Evolutionary conservation across 495 filamentous ascomycete genomes (phyloP).

Genomic region (Hyaloscypha finlandica): DNA sequence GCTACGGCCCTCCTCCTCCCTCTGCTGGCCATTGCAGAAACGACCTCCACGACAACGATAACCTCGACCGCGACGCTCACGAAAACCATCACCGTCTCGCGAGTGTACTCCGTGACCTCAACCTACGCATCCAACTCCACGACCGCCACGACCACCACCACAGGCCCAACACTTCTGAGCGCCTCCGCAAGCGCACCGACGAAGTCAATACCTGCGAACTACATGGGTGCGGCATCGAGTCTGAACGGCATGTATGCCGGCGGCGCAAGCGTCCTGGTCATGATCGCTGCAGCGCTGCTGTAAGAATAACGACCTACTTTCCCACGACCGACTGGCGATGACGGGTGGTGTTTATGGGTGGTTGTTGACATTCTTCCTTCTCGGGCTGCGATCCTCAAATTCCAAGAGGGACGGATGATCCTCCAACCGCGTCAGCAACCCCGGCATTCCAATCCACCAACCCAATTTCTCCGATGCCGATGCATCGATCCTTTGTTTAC

Average conservation of each 20-base stretch:
- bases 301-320: conserved; percentile 30
- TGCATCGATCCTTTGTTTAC: conserved; percentile 35
- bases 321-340: conserved; percentile 11
- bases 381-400: not conserved
- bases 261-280: conserved; percentile 44
- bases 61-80: conserved; percentile 54
- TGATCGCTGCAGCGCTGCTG: conserved; percentile 47
- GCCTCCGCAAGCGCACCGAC: conserved; percentile 9
- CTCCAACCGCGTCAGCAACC: not conserved
- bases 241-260: conserved; percentile 42
- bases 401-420: not conserved
- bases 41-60: conserved; percentile 41
- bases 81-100: conserved; percentile 51
- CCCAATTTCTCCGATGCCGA: conserved; percentile 46
- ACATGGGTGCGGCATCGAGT: conserved; percentile 38
- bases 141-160: conserved; percentile 30
- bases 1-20: conserved; percentile 46
- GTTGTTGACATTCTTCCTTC: not conserved
- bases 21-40: conserved; percentile 39
- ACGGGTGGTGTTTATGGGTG: conserved; percentile 4
- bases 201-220: conserved; percentile 28
- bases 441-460: conserved; percentile 1
- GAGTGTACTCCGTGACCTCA: conserved; percentile 38
- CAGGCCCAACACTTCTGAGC: conserved; percentile 27
- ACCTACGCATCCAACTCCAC: conserved; percentile 33